Conservation (phyloP, 2,329 filamentous ascomycete genomes). For the Penicillium psychrosexuale region DNA sequence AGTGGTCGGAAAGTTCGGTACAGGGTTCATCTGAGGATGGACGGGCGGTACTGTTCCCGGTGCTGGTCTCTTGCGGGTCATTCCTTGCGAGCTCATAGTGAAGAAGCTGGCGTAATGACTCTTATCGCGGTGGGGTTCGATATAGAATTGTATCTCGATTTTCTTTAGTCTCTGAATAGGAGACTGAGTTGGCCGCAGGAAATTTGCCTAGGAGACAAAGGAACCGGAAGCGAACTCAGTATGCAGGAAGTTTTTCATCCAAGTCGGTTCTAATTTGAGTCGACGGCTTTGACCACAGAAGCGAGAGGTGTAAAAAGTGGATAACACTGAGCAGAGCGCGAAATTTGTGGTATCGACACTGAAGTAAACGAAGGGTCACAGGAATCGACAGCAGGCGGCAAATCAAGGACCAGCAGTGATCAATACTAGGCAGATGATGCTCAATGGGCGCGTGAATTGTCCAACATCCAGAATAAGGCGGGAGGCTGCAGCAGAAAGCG, state of each 20-base stretch:
- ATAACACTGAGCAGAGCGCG: not conserved
- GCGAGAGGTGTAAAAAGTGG: not conserved
- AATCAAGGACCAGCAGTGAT: conserved; percentile 9
- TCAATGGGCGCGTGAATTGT: conserved; percentile 17
- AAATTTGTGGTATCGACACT: not conserved
- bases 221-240: conserved; percentile 10
- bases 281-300: conserved; percentile 10
- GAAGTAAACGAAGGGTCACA: not conserved
- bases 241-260: conserved; percentile 14
- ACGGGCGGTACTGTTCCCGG: conserved; percentile 66
- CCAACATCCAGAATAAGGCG: conserved; percentile 13
- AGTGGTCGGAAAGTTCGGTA: conserved; percentile 46
- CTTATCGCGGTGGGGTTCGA: conserved; percentile 8
- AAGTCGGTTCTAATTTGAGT: conserved; percentile 13
- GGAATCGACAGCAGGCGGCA: not conserved
- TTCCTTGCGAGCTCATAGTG: conserved; percentile 42
- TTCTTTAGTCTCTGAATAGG: not conserved
- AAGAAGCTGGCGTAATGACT: conserved; percentile 4
- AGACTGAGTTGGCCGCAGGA: not conserved
- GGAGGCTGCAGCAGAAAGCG: conserved; percentile 4
- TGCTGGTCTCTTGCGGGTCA: conserved; percentile 67
- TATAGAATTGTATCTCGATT: not conserved
- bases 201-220: conserved; percentile 1
- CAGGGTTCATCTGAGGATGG: conserved; percentile 53
- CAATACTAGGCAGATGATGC: conserved; percentile 11